Base-by-base conservation (phyloP, 2,329 filamentous ascomycete genomes). In the Talaromyces sp. region DNA sequence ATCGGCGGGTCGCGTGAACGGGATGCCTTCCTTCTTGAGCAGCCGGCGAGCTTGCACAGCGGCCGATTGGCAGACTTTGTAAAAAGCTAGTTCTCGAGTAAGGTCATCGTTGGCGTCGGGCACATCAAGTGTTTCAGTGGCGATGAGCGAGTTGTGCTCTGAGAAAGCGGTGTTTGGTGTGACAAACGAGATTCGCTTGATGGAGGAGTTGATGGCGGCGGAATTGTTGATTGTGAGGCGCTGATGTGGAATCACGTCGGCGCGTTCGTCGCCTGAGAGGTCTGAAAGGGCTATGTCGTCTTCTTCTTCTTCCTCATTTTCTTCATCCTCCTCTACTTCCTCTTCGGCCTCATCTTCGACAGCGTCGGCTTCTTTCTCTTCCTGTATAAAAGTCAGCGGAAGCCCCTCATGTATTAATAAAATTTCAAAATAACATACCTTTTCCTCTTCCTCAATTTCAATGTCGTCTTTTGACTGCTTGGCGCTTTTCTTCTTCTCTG, bases 221-320 rank as follows among this genome's bases (percentile, higher is more conserved):
- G 90, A 92, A 80, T 99, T 99, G 84, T 99, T 97, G 80, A 97
- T 97, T 57, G 92, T 97, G 66, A 97, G 87, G 68, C 92, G 90
- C 73, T 94, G 91, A 78, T 96, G 90, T 17, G 92, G 91, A 63
- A 96, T 86, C 46, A 96, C 84, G 71, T 96, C 92, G 76, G 90
- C 90, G 68, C 86, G 88, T 69, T 95, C 92, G 64, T 90, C 89
- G 21, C 90, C 91, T 58, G 89, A 82, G 48, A 88, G 87, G 68
- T 97, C 92, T 32, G 91, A 96, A 65, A 96, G 85, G 3, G 92
- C 88, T 51, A 97, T 92, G 65, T 95, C 92, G 66, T 94, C 91
- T 51, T 93, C 90, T 4, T 92, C 89, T 24, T 89, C 88, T 0
- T 88, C 86, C 1, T 87, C 87, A 0, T 88, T 85, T 0, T 85